Evolutionary conservation across 2,329 filamentous ascomycete species (phyloP), one percentile per base, ranked within the genome.

Genomic region (Capronia coronata): DNA sequence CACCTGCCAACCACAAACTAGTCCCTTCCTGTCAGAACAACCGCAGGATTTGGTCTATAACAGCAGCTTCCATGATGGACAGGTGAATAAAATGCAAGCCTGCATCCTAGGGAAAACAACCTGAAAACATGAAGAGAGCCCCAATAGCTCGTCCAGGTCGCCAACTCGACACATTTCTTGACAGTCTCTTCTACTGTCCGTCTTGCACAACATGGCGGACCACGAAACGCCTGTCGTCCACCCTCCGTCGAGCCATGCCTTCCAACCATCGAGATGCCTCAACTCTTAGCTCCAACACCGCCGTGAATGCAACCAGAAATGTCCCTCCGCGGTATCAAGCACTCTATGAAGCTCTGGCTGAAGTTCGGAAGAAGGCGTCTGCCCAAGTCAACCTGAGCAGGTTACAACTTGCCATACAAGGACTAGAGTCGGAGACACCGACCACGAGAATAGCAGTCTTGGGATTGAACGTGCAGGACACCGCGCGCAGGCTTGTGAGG

Each of bases 401-500:
- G 48, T 62, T 83, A 53, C 76, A 80, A 61, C 72, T 83, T 60
- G 79, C 78, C 14, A 62, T 80, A 55, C 66, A 76, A 48, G 78
- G 79, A 2, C 63, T 83, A 55, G 78, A 79, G 60, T 73, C 70
- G 19, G 68, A 75, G 40, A 66, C 70, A 53, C 73, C 77, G 2
- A 69, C 78, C 8, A 71, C 79, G 38, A 68, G 80, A 43, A 66
- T 83, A 59, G 79, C 78, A 74, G 74, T 79, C 2, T 68, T 79
- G 16, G 73, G 74, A 8, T 56, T 78, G 46, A 71, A 75, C 43
- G 71, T 74, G 54, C 69, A 72, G 50, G 62, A 64, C 16, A 71
- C 73, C 40, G 76, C 79, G 35, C 71, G 75, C 55, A 74, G 70
- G 55, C 72, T 96, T 7, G 75, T 89, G 39, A 78, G 82, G 35